A percentile compares a stretch with the other conserved stretches of the same genome.
These are phyloP conservation scores for Magnolia kwangsiensis DNA, from an alignment of 164 flowering plant genomes.

Conservation along the genomic window DNA sequence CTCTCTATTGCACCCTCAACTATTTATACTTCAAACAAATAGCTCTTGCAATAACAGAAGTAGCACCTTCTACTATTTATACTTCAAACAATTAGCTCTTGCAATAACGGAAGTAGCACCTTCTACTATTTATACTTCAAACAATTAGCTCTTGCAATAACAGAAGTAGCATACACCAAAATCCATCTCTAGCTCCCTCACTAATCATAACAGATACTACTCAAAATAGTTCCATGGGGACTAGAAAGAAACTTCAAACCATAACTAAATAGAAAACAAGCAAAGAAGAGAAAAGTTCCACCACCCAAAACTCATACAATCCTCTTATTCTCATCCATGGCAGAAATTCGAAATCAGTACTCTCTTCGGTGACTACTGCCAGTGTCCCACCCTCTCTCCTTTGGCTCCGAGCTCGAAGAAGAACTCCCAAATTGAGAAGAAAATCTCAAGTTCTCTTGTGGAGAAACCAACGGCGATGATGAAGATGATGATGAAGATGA, in stretches of 20 bases:
- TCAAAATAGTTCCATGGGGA: neutral
- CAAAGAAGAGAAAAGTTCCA: neutral
- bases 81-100: too few relatives aligned
- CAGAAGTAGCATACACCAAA: neutral
- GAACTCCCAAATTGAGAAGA: constrained; percentile 23
- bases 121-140: neutral
- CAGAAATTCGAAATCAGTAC: constrained; percentile 7
- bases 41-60: too few relatives aligned
- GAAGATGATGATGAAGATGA: constrained; percentile 24
- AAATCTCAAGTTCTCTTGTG: constrained; percentile 9
- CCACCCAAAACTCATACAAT: neutral
- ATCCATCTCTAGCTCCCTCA: neutral
- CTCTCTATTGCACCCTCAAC: too few relatives aligned
- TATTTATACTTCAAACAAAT: too few relatives aligned
- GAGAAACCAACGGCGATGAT: constrained; percentile 11
- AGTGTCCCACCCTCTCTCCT: constrained; percentile 17
- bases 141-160: neutral
- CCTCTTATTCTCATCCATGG: neutral
- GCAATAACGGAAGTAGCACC: too few relatives aligned
- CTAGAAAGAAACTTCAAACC: neutral
- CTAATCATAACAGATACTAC: neutral
- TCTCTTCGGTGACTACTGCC: constrained; percentile 9
- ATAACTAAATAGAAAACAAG: neutral
- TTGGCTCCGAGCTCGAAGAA: constrained; percentile 18
- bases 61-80: too few relatives aligned